Evolutionary conservation across 2,329 filamentous ascomycete genomes (phyloP).

Genomic region (Aureobasidium mangrovei): DNA sequence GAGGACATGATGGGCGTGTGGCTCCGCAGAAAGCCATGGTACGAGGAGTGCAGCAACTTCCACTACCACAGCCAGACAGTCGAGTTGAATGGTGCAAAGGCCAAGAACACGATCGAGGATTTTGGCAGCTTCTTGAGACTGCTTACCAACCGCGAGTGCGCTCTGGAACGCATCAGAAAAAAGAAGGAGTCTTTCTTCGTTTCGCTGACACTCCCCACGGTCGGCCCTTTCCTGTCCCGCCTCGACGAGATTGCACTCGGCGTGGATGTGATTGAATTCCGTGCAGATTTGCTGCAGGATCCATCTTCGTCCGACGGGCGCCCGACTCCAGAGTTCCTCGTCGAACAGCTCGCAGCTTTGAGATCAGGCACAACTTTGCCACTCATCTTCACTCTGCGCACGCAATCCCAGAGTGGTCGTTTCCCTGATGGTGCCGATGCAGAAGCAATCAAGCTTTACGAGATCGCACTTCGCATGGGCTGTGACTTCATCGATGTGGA

Average conservation of each 20-base stretch:
- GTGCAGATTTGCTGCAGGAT: slow-evolving; percentile 83
- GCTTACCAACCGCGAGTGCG: slow-evolving; percentile 53
- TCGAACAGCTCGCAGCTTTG: slow-evolving; percentile 71
- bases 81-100: slow-evolving; percentile 28
- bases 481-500: slow-evolving; percentile 92
- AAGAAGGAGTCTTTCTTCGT: slow-evolving; percentile 80
- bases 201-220: slow-evolving; percentile 72
- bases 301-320: slow-evolving; percentile 48
- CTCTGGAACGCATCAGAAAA: slow-evolving; percentile 51
- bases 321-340: slow-evolving; percentile 65
- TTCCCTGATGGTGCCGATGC: slow-evolving; percentile 71
- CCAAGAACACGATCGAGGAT: slow-evolving; percentile 49
- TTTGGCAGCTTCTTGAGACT: slow-evolving; percentile 65
- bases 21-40: slow-evolving; percentile 80
- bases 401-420: slow-evolving; percentile 72
- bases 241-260: slow-evolving; percentile 70
- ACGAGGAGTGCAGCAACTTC: slow-evolving; percentile 85
- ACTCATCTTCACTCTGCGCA: slow-evolving; percentile 87
- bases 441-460: slow-evolving; percentile 62
- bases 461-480: slow-evolving; percentile 68
- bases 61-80: slow-evolving; percentile 77
- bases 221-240: slow-evolving; percentile 53
- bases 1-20: slow-evolving; percentile 91
- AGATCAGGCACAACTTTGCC: slow-evolving; percentile 65
- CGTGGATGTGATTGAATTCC: slow-evolving; percentile 84